Conservation (phyloP, 1,284 basidiomycete species). For the Ustilago tritici region DNA sequence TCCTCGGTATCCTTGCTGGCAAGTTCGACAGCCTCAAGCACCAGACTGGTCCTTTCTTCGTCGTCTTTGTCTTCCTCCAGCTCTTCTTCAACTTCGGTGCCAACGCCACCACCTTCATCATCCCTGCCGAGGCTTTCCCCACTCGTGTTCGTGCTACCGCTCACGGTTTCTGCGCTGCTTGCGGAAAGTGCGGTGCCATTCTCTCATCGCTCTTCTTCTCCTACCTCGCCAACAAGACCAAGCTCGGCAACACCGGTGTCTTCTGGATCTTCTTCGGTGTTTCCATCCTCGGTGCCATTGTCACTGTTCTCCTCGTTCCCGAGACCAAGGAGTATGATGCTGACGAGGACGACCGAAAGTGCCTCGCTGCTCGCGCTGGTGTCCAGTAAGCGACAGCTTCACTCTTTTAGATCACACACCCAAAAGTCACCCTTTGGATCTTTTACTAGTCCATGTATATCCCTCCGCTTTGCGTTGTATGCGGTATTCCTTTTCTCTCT, state of each 20-base stretch:
- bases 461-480: constrained; percentile 10
- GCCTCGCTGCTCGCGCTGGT: constrained; percentile 53
- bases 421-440: constrained; percentile 18
- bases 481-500: constrained; percentile 17
- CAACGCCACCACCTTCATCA: constrained; percentile 83
- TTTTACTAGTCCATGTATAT: constrained; percentile 26
- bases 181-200: constrained; percentile 73
- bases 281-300: constrained; percentile 55
- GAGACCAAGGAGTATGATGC: constrained; percentile 66
- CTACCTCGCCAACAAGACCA: constrained; percentile 44
- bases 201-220: constrained; percentile 70
- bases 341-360: constrained; percentile 63
- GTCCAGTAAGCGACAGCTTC: constrained; percentile 23
- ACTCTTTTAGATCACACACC: neutral
- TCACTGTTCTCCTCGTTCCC: constrained; percentile 57
- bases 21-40: constrained; percentile 56
- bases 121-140: constrained; percentile 82
- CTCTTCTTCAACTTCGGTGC: constrained; percentile 74
- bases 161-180: constrained; percentile 72
- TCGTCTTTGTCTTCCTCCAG: constrained; percentile 80
- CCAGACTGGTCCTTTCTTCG: constrained; percentile 77
- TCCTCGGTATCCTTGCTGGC: constrained; percentile 69
- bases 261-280: constrained; percentile 68
- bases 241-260: constrained; percentile 51
- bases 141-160: constrained; percentile 76